Evolutionary conservation across 2,329 filamentous ascomycete genomes (phyloP), one percentile per base, ranked within the genome.

Genomic region (Paramyrothecium roridum): DNA sequence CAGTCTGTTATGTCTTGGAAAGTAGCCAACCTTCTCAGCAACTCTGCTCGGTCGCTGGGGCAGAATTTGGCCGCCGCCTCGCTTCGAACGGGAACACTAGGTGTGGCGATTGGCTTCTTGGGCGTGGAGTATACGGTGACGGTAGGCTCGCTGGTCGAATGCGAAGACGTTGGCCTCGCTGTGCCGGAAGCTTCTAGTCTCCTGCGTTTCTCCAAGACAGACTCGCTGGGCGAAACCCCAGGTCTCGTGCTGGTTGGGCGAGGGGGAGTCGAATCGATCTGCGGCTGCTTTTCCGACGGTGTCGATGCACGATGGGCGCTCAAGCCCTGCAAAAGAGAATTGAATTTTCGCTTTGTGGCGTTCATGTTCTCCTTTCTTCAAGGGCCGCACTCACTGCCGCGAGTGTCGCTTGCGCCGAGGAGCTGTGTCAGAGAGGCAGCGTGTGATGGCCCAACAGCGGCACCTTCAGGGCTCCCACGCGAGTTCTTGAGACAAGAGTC

Each of bases 1-100:
- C 93, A 99, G 68, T 89, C 84, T 53, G 91, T 95, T 50, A 98
- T 86, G 62, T 93, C 91, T 67, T 93, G 89, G 68, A 96, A 99
- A 0, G 91, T 96, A 57, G 88, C 88, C 26, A 99, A 79, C 22
- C 95, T 80, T 63, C 83, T 85, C 12, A 98, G 79, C 58, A 98
- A 92, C 62, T 91, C 86, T 43, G 86, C 85, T 53, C 95, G 89
- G 69, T 95, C 93, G 75, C 87, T 90, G 0, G 95, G 93, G 53
- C 90, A 89, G 74, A 95, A 98, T 64, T 88, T 91, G 1, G 90
- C 74, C 3, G 65, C 68, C 21, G 66, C 61, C n/a, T 68, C 63
- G 40, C 61, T 64, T 21, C 50, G 52, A 20, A 51, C 50, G 52
- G 57, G 63, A 52, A 62, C 52, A 3, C 55, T 54, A 40, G 68